A percentile compares a stretch with the other conserved stretches of the same genome.
phyloP scores from a whole-genome alignment of 2,329 filamentous ascomycete species.

The Colletotrichum sp. region DNA sequence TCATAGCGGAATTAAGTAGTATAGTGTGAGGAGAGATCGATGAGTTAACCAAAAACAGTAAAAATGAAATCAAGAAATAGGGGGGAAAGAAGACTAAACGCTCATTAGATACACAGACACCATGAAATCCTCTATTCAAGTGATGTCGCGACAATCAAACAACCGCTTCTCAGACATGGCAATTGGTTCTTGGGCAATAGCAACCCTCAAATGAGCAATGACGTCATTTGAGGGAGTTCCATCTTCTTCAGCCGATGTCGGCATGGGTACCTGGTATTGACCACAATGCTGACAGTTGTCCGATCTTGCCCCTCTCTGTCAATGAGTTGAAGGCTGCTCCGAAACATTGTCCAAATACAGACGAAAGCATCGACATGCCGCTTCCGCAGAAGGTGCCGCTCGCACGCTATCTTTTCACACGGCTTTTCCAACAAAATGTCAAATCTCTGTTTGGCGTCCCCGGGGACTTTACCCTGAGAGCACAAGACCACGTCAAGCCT shows the following conservation, averaged over 20 bases:
- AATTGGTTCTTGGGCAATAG: not conserved
- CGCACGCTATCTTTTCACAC: slow-evolving; percentile 64
- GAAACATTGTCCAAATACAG: not conserved
- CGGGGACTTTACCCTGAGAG: slow-evolving; percentile 42
- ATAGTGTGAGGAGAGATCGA: too few species aligned
- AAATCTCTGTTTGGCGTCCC: slow-evolving; percentile 58
- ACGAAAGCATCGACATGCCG: not conserved
- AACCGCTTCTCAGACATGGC: not conserved
- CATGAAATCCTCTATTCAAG: not conserved
- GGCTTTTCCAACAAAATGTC: slow-evolving; percentile 63
- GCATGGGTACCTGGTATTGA: not conserved
- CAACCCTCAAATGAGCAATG: not conserved
- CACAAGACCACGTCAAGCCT: slow-evolving; percentile 40
- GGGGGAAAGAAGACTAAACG: too few species aligned
- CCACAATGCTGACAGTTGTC: not conserved
- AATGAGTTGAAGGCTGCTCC: not conserved
- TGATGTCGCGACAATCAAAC: not conserved
- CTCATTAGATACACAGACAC: too few species aligned
- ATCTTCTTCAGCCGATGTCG: not conserved
- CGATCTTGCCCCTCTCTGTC: not conserved
- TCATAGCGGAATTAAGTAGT: too few species aligned
- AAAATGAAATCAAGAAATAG: not conserved
- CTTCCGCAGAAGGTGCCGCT: slow-evolving; percentile 29
- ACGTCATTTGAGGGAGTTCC: not conserved
- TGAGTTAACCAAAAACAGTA: too few species aligned